Conservation (phyloP, 202 grass and related monocot genomes). For the Bolboschoenoplectus hybrid region DNA sequence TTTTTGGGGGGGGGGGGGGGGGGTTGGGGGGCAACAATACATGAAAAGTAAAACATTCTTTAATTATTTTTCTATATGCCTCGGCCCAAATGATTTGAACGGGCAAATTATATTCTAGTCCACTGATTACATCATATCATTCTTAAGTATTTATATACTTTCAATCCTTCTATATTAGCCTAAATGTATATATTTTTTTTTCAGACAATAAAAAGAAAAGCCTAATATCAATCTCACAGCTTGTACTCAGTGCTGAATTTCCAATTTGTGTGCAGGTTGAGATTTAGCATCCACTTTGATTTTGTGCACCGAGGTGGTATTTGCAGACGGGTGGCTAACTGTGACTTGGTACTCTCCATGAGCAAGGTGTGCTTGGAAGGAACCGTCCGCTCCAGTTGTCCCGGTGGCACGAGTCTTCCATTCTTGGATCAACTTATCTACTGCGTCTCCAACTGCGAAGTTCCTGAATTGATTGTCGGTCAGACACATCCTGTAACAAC, state of each 20-base stretch:
- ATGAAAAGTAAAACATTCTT: not conserved
- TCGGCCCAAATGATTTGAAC: not conserved
- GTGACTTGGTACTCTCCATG: constrained; percentile 75
- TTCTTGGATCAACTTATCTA: constrained; percentile 72
- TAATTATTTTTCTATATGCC: not conserved
- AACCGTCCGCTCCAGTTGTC: constrained; percentile 54
- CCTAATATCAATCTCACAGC: not conserved
- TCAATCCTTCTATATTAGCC: not conserved
- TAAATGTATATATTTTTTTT: not conserved
- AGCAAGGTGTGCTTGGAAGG: constrained; percentile 52
- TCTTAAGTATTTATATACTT: not conserved
- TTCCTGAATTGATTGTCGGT: constrained; percentile 75
- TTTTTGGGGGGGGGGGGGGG: not conserved
- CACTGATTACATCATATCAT: not conserved
- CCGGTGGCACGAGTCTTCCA: constrained; percentile 46
- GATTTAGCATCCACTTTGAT: constrained; percentile 56
- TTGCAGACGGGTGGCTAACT: constrained; percentile 53
- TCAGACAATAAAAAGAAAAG: not conserved
- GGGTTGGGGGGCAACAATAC: not conserved
- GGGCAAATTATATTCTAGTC: constrained; percentile 10
- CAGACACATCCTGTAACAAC: constrained; percentile 84
- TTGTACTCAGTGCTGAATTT: constrained; percentile 17
- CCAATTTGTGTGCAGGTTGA: constrained; percentile 36
- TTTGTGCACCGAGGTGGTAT: constrained; percentile 47
- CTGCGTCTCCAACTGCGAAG: constrained; percentile 62